phyloP scores from a whole-genome alignment of 2,329 filamentous ascomycete genomes.

The Ophiostoma sp. region DNA sequence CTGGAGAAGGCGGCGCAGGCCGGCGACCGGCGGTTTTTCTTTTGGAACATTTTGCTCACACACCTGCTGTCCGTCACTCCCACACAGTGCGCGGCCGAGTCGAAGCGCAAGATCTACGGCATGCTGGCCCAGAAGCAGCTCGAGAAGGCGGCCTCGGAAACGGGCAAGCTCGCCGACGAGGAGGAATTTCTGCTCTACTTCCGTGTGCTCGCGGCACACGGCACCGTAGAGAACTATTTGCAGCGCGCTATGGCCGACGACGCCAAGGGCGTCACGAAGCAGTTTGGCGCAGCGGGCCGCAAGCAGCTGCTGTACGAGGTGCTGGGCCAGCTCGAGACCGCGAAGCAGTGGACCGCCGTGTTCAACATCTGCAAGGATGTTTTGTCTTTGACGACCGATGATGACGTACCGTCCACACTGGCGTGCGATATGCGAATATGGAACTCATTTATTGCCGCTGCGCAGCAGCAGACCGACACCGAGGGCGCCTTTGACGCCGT shows the following conservation, averaged over 20 bases:
- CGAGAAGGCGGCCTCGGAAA: conserved; percentile 40
- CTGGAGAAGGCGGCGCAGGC: conserved; percentile 42
- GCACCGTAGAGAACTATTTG: conserved; percentile 38
- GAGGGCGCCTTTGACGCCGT: conserved; percentile 31
- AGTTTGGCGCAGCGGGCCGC: conserved; percentile 43
- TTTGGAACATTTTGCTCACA: conserved; percentile 51
- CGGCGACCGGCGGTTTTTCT: conserved; percentile 46
- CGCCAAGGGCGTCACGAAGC: conserved; percentile 39
- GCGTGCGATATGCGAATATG: conserved; percentile 41
- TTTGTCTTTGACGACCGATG: conserved; percentile 34
- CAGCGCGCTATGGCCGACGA: conserved; percentile 36
- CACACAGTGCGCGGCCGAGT: conserved; percentile 39
- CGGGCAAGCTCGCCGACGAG: conserved; percentile 38
- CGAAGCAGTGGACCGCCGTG: conserved; percentile 39
- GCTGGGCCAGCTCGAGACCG: conserved; percentile 36
- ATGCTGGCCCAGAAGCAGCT: conserved; percentile 48
- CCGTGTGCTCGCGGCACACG: conserved; percentile 42
- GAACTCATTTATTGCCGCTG: conserved; percentile 33
- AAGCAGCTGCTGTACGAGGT: conserved; percentile 45
- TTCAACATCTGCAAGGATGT: conserved; percentile 43
- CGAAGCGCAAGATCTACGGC: conserved; percentile 48
- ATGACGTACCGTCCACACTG: conserved; percentile 36
- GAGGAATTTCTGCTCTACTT: conserved; percentile 49
- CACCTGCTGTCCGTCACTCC: conserved; percentile 47
- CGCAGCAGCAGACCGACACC: conserved; percentile 29